A percentile compares a stretch with the other conserved stretches of the same genome.
These are phyloP conservation scores for Chlamydomonas incerta DNA, from an alignment of 139 green algal genomes.

Conservation along the genomic window DNA sequence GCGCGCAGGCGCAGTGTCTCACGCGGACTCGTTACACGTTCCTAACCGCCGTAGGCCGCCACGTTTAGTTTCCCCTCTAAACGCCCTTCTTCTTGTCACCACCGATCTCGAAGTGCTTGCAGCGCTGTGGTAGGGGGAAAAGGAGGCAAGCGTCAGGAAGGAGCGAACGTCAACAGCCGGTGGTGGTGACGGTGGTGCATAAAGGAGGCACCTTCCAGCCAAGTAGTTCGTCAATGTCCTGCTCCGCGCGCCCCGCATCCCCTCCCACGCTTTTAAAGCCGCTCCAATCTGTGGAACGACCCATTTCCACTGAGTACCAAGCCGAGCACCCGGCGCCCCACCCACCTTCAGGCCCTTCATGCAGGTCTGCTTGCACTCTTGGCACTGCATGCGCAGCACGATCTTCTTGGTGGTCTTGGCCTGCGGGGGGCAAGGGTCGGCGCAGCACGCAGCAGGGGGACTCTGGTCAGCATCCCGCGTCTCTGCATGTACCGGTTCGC, in stretches of 20 bases:
- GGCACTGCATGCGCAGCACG: constrained; percentile 96
- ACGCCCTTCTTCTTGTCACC: constrained; percentile 94
- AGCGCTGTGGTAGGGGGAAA: constrained; percentile 81
- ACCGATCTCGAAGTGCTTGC: constrained; percentile 99
- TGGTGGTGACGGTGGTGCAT: too few species aligned
- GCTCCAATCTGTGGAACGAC: too few species aligned
- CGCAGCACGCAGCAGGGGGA: too few species aligned
- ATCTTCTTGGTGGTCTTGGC: constrained; percentile 99
- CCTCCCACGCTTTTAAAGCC: too few species aligned
- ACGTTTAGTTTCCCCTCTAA: constrained; percentile 40
- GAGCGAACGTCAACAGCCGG: too few species aligned
- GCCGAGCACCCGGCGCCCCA: not conserved
- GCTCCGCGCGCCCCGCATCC: too few species aligned
- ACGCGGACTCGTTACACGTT: constrained; percentile 4
- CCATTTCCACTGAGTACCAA: too few species aligned
- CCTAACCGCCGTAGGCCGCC: not conserved
- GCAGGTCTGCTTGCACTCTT: constrained; percentile 92
- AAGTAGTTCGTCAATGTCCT: too few species aligned
- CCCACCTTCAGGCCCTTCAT: constrained; percentile 97
- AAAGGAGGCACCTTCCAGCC: too few species aligned
- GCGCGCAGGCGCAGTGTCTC: too few species aligned
- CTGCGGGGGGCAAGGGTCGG: constrained; percentile 48
- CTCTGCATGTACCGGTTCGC: too few species aligned
- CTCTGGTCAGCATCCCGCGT: too few species aligned
- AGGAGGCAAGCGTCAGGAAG: not conserved